A percentile compares a stretch with the other conserved stretches of the same genome.
Evolutionary conservation across 2,329 filamentous ascomycete genomes (phyloP).

Genomic region (Erysiphe pulchra): DNA sequence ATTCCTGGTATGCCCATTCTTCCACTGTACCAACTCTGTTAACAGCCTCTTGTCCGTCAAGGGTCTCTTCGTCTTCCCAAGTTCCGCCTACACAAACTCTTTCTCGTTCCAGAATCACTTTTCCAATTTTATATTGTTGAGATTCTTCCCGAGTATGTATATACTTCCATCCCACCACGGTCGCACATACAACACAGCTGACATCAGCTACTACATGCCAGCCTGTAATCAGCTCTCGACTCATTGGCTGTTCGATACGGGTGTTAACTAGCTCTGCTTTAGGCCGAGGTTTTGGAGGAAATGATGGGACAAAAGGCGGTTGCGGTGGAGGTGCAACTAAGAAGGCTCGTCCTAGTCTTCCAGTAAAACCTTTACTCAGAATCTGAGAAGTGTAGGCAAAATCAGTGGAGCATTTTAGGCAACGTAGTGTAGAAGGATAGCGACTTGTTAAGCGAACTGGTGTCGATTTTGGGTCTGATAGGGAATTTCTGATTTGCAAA

Average conservation of each 20-base stretch:
- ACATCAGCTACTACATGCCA: constrained; percentile 39
- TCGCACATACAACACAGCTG: constrained; percentile 26
- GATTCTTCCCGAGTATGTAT: constrained; percentile 30
- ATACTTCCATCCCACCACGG: constrained; percentile 42
- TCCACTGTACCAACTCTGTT: constrained; percentile 31
- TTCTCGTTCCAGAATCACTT: constrained; percentile 39
- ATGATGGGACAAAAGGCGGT: constrained; percentile 8
- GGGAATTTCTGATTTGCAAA: neutral
- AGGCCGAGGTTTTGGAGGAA: constrained; percentile 1
- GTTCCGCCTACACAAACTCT: constrained; percentile 24
- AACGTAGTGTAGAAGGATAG: constrained; percentile 30
- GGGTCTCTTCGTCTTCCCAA: constrained; percentile 23
- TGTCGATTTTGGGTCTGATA: neutral
- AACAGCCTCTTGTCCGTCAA: constrained; percentile 18
- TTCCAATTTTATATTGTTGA: constrained; percentile 42
- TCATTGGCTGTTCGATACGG: constrained; percentile 25
- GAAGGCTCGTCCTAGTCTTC: constrained; percentile 36
- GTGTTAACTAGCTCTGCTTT: constrained; percentile 24
- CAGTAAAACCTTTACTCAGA: constrained; percentile 39
- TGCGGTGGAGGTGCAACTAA: constrained; percentile 22
- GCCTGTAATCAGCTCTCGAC: constrained; percentile 33
- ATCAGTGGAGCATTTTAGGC: constrained; percentile 30
- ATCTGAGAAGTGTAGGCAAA: constrained; percentile 35
- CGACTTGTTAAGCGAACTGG: constrained; percentile 15
- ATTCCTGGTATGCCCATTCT: constrained; percentile 15